Percentiles rank a stretch among this genome's conserved stretches.
phyloP scores from a whole-genome alignment of 1,284 basidiomycete species.

The Austroboletus niveus region DNA sequence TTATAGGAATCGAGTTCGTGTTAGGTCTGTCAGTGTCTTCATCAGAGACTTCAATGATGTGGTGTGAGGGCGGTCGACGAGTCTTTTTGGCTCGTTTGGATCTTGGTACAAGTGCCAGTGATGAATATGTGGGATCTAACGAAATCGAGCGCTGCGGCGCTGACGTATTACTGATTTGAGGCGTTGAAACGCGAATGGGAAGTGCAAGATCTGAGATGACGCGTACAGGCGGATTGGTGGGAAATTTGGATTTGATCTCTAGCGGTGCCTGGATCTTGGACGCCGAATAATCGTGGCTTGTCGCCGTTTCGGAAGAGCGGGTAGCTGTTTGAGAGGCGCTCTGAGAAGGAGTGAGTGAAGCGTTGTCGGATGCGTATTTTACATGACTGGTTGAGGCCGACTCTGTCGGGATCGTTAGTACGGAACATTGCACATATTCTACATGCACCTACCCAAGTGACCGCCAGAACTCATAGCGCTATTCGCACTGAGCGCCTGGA shows the following conservation, averaged over 20 bases:
- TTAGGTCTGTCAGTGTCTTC: slow-evolving; percentile 8
- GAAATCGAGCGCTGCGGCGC: too few relatives aligned
- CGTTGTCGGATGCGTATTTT: slow-evolving; percentile 41
- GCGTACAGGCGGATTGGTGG: slow-evolving; percentile 43
- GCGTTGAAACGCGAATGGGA: slow-evolving; percentile 23
- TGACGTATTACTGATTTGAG: too few relatives aligned
- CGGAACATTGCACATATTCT: not conserved
- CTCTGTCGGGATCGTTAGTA: not conserved
- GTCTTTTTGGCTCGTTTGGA: slow-evolving; percentile 5
- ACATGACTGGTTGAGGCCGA: too few relatives aligned
- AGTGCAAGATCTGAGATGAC: slow-evolving; percentile 47
- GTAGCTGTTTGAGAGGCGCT: slow-evolving; percentile 53
- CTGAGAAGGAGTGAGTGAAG: slow-evolving; percentile 62
- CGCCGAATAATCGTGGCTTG: slow-evolving; percentile 9
- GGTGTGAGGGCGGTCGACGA: slow-evolving; percentile 35
- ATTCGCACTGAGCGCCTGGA: slow-evolving; percentile 31
- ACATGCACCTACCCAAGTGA: too few relatives aligned
- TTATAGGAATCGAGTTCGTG: not conserved
- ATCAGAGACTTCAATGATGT: slow-evolving; percentile 45
- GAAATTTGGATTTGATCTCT: too few relatives aligned
- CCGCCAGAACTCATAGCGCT: not conserved
- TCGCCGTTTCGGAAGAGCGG: slow-evolving; percentile 8
- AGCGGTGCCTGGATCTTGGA: not conserved
- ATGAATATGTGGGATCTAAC: not conserved
- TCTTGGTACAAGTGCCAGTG: slow-evolving; percentile 11